Percentiles rank a stretch among this genome's conserved stretches.
Conservation (phyloP, 2,329 filamentous ascomycete genomes). For the Calonectria pseudoreteaudii region DNA sequence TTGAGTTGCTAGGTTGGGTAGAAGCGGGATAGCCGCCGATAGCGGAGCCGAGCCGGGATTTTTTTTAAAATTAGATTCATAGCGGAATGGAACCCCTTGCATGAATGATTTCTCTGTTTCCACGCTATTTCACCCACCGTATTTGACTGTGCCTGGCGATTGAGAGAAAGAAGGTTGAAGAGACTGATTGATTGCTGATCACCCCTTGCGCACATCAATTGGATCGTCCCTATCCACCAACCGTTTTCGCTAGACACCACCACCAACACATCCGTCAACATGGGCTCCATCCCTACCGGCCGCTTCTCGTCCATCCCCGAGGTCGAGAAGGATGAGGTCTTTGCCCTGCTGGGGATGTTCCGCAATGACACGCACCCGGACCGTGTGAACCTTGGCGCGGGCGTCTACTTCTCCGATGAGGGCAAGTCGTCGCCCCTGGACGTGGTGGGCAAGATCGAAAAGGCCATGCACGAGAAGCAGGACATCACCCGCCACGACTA, state of each 20-base stretch:
- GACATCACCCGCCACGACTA: conserved; percentile 35
- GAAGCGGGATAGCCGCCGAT: conserved; percentile 2
- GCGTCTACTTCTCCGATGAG: conserved; percentile 39
- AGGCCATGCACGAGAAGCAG: conserved; percentile 29
- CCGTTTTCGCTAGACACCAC: background rate
- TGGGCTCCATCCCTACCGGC: conserved; percentile 11
- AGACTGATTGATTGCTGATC: background rate
- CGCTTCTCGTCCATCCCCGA: conserved; percentile 20
- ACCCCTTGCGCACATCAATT: background rate
- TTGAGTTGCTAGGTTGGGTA: background rate
- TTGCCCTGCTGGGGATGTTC: conserved; percentile 23
- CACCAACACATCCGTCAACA: background rate
- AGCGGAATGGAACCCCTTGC: conserved; percentile 6
- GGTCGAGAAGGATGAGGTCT: conserved; percentile 25
- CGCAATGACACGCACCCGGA: conserved; percentile 31
- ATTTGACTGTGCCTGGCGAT: background rate
- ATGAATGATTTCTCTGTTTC: background rate
- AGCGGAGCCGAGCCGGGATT: conserved; percentile 5
- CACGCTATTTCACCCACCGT: background rate
- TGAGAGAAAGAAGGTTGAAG: background rate
- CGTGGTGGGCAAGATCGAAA: conserved; percentile 34
- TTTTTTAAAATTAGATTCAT: conserved; percentile 5
- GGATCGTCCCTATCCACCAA: background rate
- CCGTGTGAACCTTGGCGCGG: conserved; percentile 37
- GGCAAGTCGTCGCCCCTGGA: conserved; percentile 38